Evolutionary conservation across 495 filamentous ascomycete species (phyloP).

Genomic region (Neurospora africana): DNA sequence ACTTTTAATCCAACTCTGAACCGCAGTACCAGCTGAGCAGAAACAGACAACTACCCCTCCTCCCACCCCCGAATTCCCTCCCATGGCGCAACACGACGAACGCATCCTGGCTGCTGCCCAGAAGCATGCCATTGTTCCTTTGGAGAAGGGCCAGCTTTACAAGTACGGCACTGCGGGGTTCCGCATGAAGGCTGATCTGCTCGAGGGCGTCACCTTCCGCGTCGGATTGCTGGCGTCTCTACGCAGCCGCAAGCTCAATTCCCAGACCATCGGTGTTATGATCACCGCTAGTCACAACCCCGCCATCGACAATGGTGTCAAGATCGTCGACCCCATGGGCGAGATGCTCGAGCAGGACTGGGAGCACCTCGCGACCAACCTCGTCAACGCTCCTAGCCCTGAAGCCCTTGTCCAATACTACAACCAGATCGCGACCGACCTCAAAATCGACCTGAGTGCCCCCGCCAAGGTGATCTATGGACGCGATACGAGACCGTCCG

Average conservation of each 20-base stretch:
- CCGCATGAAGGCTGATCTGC: slow-evolving; percentile 49
- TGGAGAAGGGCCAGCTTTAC: slow-evolving; percentile 52
- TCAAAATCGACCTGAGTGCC: slow-evolving; percentile 60
- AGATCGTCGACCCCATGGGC: slow-evolving; percentile 95
- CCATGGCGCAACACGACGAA: slow-evolving; percentile 20
- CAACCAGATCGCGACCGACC: slow-evolving; percentile 54
- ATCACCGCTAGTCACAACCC: slow-evolving; percentile 98
- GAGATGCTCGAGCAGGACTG: slow-evolving; percentile 94
- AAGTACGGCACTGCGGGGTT: slow-evolving; percentile 91
- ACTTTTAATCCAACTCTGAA: neutral
- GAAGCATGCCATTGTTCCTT: slow-evolving; percentile 59
- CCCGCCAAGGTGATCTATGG: slow-evolving; percentile 78
- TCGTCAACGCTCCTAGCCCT: slow-evolving; percentile 74
- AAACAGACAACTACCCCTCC: neutral
- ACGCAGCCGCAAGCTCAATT: slow-evolving; percentile 79
- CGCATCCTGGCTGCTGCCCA: slow-evolving; percentile 49
- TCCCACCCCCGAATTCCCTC: slow-evolving; percentile 3
- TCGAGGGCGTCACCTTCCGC: slow-evolving; percentile 85
- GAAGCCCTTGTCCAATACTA: slow-evolving; percentile 66
- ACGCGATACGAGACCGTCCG: slow-evolving; percentile 86
- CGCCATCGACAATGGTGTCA: slow-evolving; percentile 93
- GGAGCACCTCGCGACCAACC: slow-evolving; percentile 75
- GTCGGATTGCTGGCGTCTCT: slow-evolving; percentile 82
- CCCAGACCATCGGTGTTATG: slow-evolving; percentile 94
- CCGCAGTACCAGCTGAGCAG: neutral